Evolutionary conservation across 2,329 filamentous ascomycete species (phyloP), one percentile per base, ranked within the genome.

Genomic region (Grosmannia huntii): DNA sequence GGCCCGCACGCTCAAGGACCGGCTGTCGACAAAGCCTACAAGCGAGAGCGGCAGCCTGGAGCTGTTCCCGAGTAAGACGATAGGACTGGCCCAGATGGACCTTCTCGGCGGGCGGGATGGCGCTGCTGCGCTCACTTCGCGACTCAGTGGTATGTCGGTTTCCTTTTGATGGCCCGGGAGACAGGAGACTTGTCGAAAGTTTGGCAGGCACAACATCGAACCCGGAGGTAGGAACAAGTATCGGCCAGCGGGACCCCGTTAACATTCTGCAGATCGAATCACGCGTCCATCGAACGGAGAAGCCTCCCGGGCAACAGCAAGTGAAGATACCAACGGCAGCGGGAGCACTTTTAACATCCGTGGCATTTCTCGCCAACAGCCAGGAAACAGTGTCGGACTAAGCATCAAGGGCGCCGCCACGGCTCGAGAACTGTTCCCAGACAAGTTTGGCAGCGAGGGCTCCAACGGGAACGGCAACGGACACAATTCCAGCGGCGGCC

Each of bases 391-490:
- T 72, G 73, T 19, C 27, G 82, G 79, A 9, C 53, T 89, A 62
- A 74, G 77, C 12, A 89, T 90, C 68, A 89, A 87, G 66, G 87
- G 86, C 2, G 74, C 76, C 2, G 82, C 71, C 6, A 75, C 66
- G 7, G 79, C 76, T 2, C 84, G 81, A 63, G 87, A 90, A 68
- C 69, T 90, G 23, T 90, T 90, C 64, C 86, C 86, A 0, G 76
- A 76, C 19, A 86, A 82, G 63, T 79, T 83, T 51, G 75, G 74
- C 28, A 75, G 74, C 28, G 16, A 16, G 25, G 48, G 27, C 38
- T 9, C 7, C 53, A 56, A 25, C 46, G 16, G 25, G 12, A 38
- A 38, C 25, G 33, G 27, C 44, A 38, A 38, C 25, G 33, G 27
- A 28, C 14, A 33, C 31, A 9, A 9, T 33, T 11, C 50, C 54